These are phyloP conservation scores for Talaromyces amestolkiae DNA, from an alignment of 2,329 filamentous ascomycete genomes.

Conservation along the genomic window DNA sequence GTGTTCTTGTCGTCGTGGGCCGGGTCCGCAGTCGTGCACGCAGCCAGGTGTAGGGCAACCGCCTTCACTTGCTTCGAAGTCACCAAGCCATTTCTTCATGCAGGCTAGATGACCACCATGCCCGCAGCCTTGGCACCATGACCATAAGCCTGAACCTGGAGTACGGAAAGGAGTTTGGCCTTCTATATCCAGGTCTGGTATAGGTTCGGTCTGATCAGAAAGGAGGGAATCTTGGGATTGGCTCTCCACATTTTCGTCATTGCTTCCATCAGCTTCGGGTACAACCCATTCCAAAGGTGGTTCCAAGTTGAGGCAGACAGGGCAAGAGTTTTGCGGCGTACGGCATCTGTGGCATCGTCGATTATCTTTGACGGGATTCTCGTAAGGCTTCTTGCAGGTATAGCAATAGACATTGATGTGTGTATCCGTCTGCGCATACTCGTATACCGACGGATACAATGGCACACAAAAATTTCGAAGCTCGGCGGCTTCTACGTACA, in stretches of 20 bases:
- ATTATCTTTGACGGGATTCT: slow-evolving; percentile 50
- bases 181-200: slow-evolving; percentile 28
- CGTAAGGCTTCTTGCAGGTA: slow-evolving; percentile 56
- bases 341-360: slow-evolving; percentile 53
- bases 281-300: slow-evolving; percentile 42
- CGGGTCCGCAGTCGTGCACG: slow-evolving; percentile 58
- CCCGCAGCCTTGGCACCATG: slow-evolving; percentile 60
- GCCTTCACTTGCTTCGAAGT: slow-evolving; percentile 50
- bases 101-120: slow-evolving; percentile 61
- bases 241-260: slow-evolving; percentile 9
- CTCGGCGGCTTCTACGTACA: slow-evolving; percentile 51
- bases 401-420: slow-evolving; percentile 56
- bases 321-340: slow-evolving; percentile 39
- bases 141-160: slow-evolving; percentile 47
- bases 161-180: slow-evolving; percentile 27
- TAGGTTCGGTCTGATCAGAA: slow-evolving; percentile 36
- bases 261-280: slow-evolving; percentile 22
- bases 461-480: slow-evolving; percentile 57
- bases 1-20: slow-evolving; percentile 44
- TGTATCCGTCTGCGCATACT: slow-evolving; percentile 55
- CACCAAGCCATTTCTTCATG: slow-evolving; percentile 55
- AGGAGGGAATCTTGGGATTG: slow-evolving; percentile 44
- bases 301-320: slow-evolving; percentile 42
- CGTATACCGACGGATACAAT: slow-evolving; percentile 56
- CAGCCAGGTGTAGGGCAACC: slow-evolving; percentile 60